Conservation (phyloP, 495 filamentous ascomycete species). For the Penicillium mononematosum region DNA sequence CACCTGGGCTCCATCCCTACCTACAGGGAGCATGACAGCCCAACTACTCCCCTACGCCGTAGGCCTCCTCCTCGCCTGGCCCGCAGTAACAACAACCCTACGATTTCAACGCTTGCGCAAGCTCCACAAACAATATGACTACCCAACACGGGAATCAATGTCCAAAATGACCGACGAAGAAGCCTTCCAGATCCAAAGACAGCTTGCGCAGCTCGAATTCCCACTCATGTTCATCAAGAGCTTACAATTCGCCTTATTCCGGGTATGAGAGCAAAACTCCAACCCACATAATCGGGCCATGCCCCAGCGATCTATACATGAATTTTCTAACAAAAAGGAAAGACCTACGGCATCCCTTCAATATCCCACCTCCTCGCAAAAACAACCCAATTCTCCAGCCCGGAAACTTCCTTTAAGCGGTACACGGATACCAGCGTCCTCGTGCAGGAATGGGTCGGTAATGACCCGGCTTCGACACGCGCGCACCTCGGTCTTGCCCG, state of each 20-base stretch:
- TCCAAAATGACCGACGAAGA: slow-evolving; percentile 62
- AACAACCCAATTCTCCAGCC: slow-evolving; percentile 57
- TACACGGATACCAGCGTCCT: slow-evolving; percentile 63
- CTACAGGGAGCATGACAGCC: slow-evolving; percentile 9
- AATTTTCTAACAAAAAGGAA: not conserved
- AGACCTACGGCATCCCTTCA: slow-evolving; percentile 67
- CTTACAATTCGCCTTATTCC: slow-evolving; percentile 66
- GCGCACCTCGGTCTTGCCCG: slow-evolving; percentile 54
- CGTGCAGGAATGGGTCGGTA: slow-evolving; percentile 53
- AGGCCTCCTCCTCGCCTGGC: slow-evolving; percentile 29
- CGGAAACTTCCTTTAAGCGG: slow-evolving; percentile 55
- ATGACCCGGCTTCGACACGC: slow-evolving; percentile 49
- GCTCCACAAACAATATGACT: slow-evolving; percentile 50
- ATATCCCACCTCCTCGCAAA: slow-evolving; percentile 57
- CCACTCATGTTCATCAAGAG: slow-evolving; percentile 55
- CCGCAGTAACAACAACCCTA: slow-evolving; percentile 36
- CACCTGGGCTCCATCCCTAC: slow-evolving; percentile 3
- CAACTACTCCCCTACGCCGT: slow-evolving; percentile 28
- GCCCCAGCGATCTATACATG: not conserved
- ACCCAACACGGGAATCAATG: slow-evolving; percentile 53
- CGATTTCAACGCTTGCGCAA: slow-evolving; percentile 49
- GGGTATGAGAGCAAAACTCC: slow-evolving; percentile 31
- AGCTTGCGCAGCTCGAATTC: slow-evolving; percentile 53
- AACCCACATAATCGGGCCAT: not conserved
- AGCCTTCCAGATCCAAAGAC: slow-evolving; percentile 55